These are phyloP conservation scores for Fusarium musae DNA, from an alignment of 2,329 filamentous ascomycete genomes.

Conservation along the genomic window DNA sequence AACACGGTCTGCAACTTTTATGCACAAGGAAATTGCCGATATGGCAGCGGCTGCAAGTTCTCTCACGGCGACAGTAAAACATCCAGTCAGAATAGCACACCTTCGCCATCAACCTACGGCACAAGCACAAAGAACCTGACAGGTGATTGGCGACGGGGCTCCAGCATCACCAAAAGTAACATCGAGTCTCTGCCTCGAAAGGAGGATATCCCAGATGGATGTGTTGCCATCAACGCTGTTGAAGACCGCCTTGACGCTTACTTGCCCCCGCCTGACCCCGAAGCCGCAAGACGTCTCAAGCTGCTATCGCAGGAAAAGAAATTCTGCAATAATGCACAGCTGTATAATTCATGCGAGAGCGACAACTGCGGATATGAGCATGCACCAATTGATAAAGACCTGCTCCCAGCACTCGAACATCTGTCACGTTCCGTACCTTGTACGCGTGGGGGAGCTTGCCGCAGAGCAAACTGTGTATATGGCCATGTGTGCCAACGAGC, in stretches of 20 bases:
- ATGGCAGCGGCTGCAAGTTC: constrained; percentile 36
- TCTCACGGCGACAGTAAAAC: constrained; percentile 24
- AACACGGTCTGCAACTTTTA: constrained; percentile 32
- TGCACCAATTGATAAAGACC: constrained; percentile 23
- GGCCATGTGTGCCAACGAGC: constrained; percentile 39
- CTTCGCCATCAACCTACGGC: constrained; percentile 12
- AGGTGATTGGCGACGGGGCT: constrained; percentile 8
- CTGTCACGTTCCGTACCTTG: constrained; percentile 36
- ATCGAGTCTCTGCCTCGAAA: constrained; percentile 24
- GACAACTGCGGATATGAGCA: constrained; percentile 36
- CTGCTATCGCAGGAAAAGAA: constrained; percentile 16
- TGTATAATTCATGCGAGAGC: constrained; percentile 28
- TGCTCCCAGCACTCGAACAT: constrained; percentile 26
- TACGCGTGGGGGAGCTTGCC: constrained; percentile 22
- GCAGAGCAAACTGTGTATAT: constrained; percentile 25
- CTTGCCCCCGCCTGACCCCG: constrained; percentile 7
- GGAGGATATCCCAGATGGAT: constrained; percentile 25
- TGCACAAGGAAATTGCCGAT: constrained; percentile 38
- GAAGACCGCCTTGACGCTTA: constrained; percentile 36
- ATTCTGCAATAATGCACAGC: constrained; percentile 38
- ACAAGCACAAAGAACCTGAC: constrained; percentile 10
- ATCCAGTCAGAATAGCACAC: constrained; percentile 22
- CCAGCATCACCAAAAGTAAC: constrained; percentile 4
- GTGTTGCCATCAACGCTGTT: constrained; percentile 25
- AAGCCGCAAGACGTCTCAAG: constrained; percentile 26